A percentile compares a stretch with the other conserved stretches of the same genome.
Conservation (phyloP, 2,329 filamentous ascomycete genomes). For the Aspergillus ruber region DNA sequence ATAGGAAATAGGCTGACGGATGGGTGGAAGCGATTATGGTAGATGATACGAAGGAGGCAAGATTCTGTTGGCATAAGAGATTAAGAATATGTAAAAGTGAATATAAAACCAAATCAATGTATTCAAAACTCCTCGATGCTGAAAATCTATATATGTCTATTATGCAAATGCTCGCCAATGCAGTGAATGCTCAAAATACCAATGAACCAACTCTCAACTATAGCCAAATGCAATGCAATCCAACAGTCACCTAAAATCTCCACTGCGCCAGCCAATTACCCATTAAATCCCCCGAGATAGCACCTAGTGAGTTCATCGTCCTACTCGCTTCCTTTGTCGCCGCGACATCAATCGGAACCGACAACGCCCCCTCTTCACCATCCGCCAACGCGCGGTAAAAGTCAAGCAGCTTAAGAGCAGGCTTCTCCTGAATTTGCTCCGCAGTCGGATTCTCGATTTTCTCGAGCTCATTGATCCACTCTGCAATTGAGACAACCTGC, state of each 20-base stretch:
- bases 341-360: constrained; percentile 37
- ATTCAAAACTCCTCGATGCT: no score
- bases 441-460: constrained; percentile 31
- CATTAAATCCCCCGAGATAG: constrained; percentile 41
- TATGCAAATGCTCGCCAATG: no score
- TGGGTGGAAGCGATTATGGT: no score
- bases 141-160: no score
- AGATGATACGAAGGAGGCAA: no score
- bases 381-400: constrained; percentile 37
- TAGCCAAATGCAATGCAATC: no score
- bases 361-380: constrained; percentile 13
- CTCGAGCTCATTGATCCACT: constrained; percentile 43
- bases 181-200: no score
- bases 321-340: constrained; percentile 35
- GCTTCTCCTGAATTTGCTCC: constrained; percentile 39
- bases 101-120: no score
- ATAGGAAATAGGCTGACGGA: no score
- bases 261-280: constrained; percentile 25
- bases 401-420: constrained; percentile 47
- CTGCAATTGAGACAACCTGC: constrained; percentile 35
- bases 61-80: no score
- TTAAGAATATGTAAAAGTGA: no score
- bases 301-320: constrained; percentile 37
- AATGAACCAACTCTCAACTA: no score
- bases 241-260: neutral